Evolutionary conservation across 352 stramenopile genomes (phyloP).

Genomic region (Globisporangium apiculatum): DNA sequence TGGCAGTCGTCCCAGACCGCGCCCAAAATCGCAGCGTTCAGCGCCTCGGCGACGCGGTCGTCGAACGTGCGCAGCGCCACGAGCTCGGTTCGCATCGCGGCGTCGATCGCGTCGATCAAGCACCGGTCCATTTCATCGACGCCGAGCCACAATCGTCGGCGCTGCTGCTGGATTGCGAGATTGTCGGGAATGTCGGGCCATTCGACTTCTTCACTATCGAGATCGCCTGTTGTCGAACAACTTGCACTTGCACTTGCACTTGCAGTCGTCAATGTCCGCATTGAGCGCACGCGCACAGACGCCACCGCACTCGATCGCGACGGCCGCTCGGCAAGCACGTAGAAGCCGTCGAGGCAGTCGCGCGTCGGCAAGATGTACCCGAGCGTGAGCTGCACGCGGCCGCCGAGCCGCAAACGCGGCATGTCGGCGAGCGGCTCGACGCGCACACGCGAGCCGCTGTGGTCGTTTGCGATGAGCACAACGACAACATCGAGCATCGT

Average conservation of each 20-base stretch:
- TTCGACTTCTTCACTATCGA: not conserved
- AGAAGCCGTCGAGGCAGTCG: conserved; percentile 60
- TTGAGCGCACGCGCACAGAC: not conserved
- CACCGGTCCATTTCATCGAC: conserved; percentile 70
- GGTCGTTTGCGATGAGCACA: conserved; percentile 73
- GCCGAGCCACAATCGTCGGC: conserved; percentile 53
- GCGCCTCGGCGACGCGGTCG: conserved; percentile 47
- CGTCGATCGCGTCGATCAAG: conserved; percentile 57
- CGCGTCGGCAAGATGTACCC: conserved; percentile 73
- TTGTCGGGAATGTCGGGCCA: not conserved
- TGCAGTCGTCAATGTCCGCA: not conserved
- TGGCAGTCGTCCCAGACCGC: conserved; percentile 82
- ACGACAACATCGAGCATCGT: conserved; percentile 77
- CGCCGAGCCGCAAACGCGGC: conserved; percentile 42
- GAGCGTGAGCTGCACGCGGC: conserved; percentile 44
- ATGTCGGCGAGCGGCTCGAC: conserved; percentile 49
- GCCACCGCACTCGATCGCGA: not conserved
- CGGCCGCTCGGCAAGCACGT: conserved; percentile 38
- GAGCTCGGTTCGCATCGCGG: conserved; percentile 28
- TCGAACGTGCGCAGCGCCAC: conserved; percentile 39
- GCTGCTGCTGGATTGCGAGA: conserved; percentile 13
- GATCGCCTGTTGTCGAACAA: too few species aligned
- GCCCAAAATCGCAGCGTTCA: conserved; percentile 72
- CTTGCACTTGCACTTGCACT: not conserved
- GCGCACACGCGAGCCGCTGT: conserved; percentile 53